A percentile compares a stretch with the other conserved stretches of the same genome.
These are phyloP conservation scores for Globisporangium cederbergense DNA, from an alignment of 352 stramenopile species.

Conservation along the genomic window DNA sequence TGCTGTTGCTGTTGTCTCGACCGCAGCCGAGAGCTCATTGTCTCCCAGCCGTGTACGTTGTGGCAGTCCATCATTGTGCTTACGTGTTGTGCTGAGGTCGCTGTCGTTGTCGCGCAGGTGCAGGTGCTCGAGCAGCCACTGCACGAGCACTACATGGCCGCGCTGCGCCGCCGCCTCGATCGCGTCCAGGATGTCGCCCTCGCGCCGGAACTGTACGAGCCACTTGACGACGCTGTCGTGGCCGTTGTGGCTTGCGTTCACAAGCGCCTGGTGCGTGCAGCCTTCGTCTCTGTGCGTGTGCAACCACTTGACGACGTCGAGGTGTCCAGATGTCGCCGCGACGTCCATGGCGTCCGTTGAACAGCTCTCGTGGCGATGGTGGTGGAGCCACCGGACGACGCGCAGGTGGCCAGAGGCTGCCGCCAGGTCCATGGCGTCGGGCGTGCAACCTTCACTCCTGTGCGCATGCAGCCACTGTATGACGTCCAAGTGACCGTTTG, in stretches of 20 bases:
- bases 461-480: conserved; percentile 31
- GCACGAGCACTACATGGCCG: conserved; percentile 16
- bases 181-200: conserved; percentile 26
- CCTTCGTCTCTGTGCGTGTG: conserved; percentile 42
- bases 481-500: conserved; percentile 22
- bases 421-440: conserved; percentile 21
- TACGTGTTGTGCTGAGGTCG: neutral
- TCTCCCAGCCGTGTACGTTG: neutral
- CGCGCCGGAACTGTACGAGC: conserved; percentile 38
- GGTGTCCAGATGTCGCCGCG: conserved; percentile 31
- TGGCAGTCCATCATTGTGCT: neutral
- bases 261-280: conserved; percentile 55
- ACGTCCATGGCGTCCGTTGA: conserved; percentile 32
- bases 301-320: conserved; percentile 29
- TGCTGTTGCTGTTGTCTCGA: neutral
- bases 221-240: conserved; percentile 48
- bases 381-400: conserved; percentile 27
- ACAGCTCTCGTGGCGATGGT: conserved; percentile 30
- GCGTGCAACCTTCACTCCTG: conserved; percentile 21
- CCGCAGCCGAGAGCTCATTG: neutral
- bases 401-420: conserved; percentile 23
- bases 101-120: conserved; percentile 15
- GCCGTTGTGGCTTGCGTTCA: conserved; percentile 48
- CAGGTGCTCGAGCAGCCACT: conserved; percentile 23
- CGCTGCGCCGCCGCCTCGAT: conserved; percentile 22